Conservation (phyloP, 202 grass and related monocot species). For the Eragrostis tef region DNA sequence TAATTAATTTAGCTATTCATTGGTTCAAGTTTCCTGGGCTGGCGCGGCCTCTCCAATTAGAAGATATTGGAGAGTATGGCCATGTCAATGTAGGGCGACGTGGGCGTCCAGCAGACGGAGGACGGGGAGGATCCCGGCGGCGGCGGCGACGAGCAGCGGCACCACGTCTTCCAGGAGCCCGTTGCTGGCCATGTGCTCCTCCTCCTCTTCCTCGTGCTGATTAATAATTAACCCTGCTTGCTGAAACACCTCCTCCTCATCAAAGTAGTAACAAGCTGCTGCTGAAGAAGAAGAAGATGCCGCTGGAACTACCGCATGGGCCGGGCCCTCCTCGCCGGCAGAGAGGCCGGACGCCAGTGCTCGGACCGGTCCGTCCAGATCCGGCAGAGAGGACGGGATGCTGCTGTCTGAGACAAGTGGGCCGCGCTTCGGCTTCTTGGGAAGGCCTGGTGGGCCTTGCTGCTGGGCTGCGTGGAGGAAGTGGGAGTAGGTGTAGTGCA, state of each 20-base stretch:
- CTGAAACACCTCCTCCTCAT: background rate
- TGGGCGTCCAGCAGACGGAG: conserved; percentile 55
- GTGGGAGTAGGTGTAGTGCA: conserved; percentile 92
- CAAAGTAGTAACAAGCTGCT: too few species aligned
- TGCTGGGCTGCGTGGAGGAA: conserved; percentile 52
- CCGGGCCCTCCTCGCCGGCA: too few species aligned
- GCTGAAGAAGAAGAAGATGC: too few species aligned
- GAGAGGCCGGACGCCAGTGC: too few species aligned
- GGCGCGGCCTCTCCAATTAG: conserved; percentile 12
- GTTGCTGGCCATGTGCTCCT: too few species aligned
- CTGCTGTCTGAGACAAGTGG: background rate
- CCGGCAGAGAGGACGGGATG: too few species aligned
- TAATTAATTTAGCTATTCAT: too few species aligned
- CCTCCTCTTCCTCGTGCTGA: background rate
- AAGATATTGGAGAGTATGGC: conserved; percentile 67
- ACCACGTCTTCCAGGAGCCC: conserved; percentile 88
- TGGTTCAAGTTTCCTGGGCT: too few species aligned
- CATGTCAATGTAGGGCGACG: conserved; percentile 66
- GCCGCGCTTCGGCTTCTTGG: conserved; percentile 63
- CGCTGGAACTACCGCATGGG: too few species aligned
- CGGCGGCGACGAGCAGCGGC: conserved; percentile 46
- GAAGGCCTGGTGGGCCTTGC: background rate
- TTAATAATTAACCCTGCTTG: background rate
- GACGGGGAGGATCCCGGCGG: conserved; percentile 26
- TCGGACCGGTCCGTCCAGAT: too few species aligned